Evolutionary conservation across 2,329 filamentous ascomycete species (phyloP).

Genomic region (Penicillium sp.): DNA sequence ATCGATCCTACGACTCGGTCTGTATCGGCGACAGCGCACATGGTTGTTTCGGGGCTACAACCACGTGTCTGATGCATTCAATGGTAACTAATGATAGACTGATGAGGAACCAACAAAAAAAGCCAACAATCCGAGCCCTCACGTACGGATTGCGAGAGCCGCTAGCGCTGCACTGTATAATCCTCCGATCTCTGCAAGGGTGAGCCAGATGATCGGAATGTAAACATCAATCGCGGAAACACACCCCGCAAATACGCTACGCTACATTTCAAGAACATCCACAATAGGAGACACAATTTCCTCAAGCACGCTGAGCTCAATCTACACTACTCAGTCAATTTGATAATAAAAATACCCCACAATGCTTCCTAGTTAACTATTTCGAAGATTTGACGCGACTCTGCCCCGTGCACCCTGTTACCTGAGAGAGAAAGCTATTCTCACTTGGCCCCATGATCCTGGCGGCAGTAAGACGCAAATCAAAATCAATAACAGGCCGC

Average conservation of each 20-base stretch:
- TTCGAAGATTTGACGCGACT: too few relatives aligned
- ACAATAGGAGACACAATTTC: background rate
- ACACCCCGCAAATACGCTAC: background rate
- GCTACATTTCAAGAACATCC: background rate
- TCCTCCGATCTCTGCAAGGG: background rate
- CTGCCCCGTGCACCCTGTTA: background rate
- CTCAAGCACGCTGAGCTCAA: background rate
- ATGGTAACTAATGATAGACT: conserved; percentile 9
- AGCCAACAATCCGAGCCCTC: background rate
- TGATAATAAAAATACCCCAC: too few relatives aligned
- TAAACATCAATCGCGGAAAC: background rate
- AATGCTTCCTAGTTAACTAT: too few relatives aligned
- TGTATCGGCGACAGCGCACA: background rate
- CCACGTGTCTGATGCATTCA: conserved; percentile 11
- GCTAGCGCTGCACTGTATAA: conserved; percentile 4
- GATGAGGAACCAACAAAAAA: conserved; percentile 5
- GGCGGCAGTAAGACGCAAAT: too few relatives aligned
- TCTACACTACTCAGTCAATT: too few relatives aligned
- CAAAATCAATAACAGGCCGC: too few relatives aligned
- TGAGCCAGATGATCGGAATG: background rate
- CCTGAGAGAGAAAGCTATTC: too few relatives aligned
- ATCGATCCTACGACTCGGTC: background rate
- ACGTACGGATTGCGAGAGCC: background rate
- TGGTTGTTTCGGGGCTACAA: background rate
- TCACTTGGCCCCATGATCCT: too few relatives aligned